These are phyloP conservation scores for Monosporascus sp. DNA, from an alignment of 2,329 filamentous ascomycete species.

Conservation along the genomic window DNA sequence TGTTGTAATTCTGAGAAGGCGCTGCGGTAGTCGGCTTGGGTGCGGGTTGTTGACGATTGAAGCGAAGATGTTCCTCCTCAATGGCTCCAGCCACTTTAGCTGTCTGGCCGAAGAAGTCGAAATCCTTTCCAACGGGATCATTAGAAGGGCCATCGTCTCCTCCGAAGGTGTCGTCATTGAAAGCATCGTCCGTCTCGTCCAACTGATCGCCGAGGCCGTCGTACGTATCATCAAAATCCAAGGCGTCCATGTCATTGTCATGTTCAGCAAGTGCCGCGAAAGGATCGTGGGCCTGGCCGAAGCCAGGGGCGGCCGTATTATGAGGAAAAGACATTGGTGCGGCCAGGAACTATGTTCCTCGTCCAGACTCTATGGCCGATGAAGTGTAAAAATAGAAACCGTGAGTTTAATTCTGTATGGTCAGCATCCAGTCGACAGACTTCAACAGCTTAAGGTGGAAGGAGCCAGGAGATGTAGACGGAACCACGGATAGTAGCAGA, in stretches of 20 bases:
- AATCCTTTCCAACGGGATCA: conserved; percentile 75
- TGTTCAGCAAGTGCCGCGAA: conserved; percentile 40
- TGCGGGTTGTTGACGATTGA: conserved; percentile 65
- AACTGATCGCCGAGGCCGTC: conserved; percentile 89
- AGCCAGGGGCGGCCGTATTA: conserved; percentile 67
- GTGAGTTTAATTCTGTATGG: not conserved
- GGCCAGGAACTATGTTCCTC: not conserved
- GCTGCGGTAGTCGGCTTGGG: conserved; percentile 36
- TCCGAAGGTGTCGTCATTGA: conserved; percentile 95
- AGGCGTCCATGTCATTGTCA: conserved; percentile 51
- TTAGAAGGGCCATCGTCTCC: conserved; percentile 37
- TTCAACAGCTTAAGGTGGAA: not conserved
- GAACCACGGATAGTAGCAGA: not conserved
- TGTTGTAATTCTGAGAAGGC: conserved; percentile 27
- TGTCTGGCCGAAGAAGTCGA: conserved; percentile 94
- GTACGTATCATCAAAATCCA: conserved; percentile 94
- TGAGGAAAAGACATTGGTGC: conserved; percentile 41
- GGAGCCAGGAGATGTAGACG: not conserved
- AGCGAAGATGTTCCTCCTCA: conserved; percentile 85
- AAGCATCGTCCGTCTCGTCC: conserved; percentile 84
- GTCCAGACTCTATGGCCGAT: not conserved
- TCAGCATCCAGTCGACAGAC: not conserved
- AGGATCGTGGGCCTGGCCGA: conserved; percentile 82
- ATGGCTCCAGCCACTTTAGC: conserved; percentile 81
- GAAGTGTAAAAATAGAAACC: not conserved